Conservation (phyloP, 139 green algal genomes). For the Haematococcus lacustris region DNA sequence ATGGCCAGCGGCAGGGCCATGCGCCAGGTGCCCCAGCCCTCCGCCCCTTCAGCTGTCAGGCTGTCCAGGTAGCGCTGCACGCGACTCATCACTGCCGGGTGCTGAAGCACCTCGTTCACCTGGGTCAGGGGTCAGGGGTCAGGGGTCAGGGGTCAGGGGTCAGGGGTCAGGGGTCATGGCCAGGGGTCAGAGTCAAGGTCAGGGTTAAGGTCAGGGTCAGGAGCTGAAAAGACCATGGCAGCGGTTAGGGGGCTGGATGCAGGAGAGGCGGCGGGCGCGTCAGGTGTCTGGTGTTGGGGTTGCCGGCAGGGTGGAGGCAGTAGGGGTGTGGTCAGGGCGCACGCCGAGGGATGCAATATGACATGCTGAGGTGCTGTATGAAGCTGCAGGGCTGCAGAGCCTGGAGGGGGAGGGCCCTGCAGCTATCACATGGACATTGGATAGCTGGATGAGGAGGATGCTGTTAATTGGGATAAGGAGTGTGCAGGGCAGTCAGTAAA, state of each 20-base stretch:
- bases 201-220: background rate
- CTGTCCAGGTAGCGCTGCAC: constrained; percentile 28
- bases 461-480: too few relatives aligned
- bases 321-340: too few relatives aligned
- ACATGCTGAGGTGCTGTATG: background rate
- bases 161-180: background rate
- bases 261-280: background rate
- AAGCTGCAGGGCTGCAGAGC: too few relatives aligned
- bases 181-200: background rate
- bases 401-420: too few relatives aligned
- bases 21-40: constrained; percentile 34
- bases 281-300: background rate
- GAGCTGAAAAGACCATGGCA: background rate
- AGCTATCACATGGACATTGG: background rate
- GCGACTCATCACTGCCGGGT: constrained; percentile 12
- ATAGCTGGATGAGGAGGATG: background rate
- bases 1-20: constrained; percentile 36
- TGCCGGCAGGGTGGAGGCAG: background rate
- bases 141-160: background rate
- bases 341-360: background rate
- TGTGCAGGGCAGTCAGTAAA: too few relatives aligned
- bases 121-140: background rate
- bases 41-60: constrained; percentile 17
- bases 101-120: constrained; percentile 25
- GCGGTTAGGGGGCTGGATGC: background rate